Percentiles rank a stretch among this genome's conserved stretches.
Evolutionary conservation across 2,329 filamentous ascomycete species (phyloP).

Genomic region (Phaeophleospora eucalypticola): DNA sequence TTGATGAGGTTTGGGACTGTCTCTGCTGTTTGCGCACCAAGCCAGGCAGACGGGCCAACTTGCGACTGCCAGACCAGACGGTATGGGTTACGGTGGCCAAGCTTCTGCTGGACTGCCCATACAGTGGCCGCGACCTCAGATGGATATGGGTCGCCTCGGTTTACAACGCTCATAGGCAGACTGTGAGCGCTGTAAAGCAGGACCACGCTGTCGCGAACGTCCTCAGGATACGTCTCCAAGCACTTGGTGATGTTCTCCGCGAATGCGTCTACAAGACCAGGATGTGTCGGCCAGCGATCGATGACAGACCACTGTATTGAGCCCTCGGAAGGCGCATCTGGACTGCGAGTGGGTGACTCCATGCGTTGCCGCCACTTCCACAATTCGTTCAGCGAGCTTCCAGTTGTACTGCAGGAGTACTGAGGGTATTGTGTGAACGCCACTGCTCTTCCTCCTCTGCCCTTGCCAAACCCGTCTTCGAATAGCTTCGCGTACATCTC

Average conservation of each 20-base stretch:
- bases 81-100: conserved; percentile 86
- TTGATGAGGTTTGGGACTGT: conserved; percentile 86
- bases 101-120: conserved; percentile 88
- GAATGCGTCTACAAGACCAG: conserved; percentile 85
- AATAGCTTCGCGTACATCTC: conserved; percentile 82
- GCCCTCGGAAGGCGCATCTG: conserved; percentile 56
- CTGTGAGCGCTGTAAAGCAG: conserved; percentile 89
- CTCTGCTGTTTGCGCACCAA: conserved; percentile 86
- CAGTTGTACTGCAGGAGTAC: conserved; percentile 96
- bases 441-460: conserved; percentile 86
- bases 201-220: conserved; percentile 73
- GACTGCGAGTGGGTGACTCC: conserved; percentile 47
- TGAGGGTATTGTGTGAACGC: conserved; percentile 98
- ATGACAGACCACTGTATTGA: conserved; percentile 95
- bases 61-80: conserved; percentile 97
- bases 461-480: conserved; percentile 83
- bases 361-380: conserved; percentile 94
- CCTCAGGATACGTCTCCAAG: conserved; percentile 76
- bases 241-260: conserved; percentile 87
- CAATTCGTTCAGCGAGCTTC: conserved; percentile 90
- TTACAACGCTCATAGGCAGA: conserved; percentile 94
- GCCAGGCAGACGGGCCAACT: conserved; percentile 90
- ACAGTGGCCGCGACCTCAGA: conserved; percentile 94
- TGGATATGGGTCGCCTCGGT: conserved; percentile 91
- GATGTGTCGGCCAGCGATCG: conserved; percentile 92